Conservation (phyloP, 208 protist genomes). For the Leishmania braziliensis region DNA sequence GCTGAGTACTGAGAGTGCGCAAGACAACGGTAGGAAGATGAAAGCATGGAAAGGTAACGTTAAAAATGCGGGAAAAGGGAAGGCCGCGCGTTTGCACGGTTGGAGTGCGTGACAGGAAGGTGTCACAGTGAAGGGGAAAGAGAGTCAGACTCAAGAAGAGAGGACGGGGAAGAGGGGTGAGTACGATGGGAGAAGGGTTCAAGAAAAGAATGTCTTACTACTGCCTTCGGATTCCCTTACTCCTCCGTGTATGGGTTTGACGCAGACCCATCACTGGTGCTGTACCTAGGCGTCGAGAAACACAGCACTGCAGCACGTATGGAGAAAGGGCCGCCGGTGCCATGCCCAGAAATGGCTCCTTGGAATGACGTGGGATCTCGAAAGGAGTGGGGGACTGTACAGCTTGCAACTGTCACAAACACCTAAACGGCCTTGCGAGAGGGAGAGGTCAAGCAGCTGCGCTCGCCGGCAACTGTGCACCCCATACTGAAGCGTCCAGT, state of each 20-base stretch:
- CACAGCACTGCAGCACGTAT: not conserved
- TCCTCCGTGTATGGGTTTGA: not conserved
- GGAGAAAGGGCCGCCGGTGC: not conserved
- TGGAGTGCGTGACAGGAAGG: not conserved
- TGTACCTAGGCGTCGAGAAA: not conserved
- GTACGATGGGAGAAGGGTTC: not conserved
- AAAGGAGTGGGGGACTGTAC: too few species aligned
- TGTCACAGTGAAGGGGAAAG: not conserved
- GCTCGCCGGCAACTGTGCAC: not conserved
- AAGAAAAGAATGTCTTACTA: not conserved
- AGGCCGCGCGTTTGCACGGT: not conserved
- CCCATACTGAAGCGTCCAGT: constrained; percentile 4
- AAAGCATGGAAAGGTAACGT: not conserved
- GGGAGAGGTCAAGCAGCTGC: not conserved
- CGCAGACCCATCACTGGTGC: not conserved
- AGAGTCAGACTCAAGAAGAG: not conserved
- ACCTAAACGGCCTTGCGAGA: not conserved
- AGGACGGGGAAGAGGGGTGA: not conserved
- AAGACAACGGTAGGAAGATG: not conserved
- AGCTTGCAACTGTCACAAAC: too few species aligned
- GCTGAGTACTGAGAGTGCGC: not conserved
- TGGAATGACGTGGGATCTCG: not conserved
- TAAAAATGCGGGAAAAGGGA: not conserved
- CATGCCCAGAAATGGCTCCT: not conserved
- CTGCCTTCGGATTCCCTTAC: not conserved